Evolutionary conservation across 148 eudicot genomes (phyloP).

Genomic region (Rhododendron mucronatum): DNA sequence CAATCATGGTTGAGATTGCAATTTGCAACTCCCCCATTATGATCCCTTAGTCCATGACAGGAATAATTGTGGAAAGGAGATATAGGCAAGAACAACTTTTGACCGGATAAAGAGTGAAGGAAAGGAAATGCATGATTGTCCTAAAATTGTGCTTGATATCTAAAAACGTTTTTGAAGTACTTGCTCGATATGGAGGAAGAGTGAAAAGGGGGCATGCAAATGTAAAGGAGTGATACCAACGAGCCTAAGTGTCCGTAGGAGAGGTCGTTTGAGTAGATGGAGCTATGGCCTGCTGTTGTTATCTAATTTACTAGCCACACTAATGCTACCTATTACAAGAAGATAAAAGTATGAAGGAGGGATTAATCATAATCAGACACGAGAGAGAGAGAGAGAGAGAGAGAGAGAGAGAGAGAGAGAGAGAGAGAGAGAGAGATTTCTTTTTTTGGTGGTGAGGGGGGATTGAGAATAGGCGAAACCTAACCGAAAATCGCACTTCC

Average conservation of each 20-base stretch:
- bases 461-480: neutral
- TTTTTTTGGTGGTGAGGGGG: neutral
- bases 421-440: no score
- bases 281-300: neutral
- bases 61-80: neutral
- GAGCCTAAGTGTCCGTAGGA: neutral
- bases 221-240: neutral
- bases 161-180: no score
- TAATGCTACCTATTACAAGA: neutral
- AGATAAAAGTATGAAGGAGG: neutral
- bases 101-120: neutral
- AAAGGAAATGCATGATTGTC: neutral
- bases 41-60: neutral
- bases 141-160: neutral
- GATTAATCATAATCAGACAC: neutral
- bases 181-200: neutral
- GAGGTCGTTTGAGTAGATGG: neutral
- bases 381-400: neutral
- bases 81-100: neutral
- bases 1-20: neutral
- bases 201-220: neutral
- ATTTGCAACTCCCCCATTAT: neutral
- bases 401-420: no score
- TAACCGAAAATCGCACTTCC: neutral
- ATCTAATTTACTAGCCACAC: neutral